A percentile compares a stretch with the other conserved stretches of the same genome.
Evolutionary conservation across 2,329 filamentous ascomycete genomes (phyloP).

Genomic region (Ophiocordyceps camponoti-floridani): DNA sequence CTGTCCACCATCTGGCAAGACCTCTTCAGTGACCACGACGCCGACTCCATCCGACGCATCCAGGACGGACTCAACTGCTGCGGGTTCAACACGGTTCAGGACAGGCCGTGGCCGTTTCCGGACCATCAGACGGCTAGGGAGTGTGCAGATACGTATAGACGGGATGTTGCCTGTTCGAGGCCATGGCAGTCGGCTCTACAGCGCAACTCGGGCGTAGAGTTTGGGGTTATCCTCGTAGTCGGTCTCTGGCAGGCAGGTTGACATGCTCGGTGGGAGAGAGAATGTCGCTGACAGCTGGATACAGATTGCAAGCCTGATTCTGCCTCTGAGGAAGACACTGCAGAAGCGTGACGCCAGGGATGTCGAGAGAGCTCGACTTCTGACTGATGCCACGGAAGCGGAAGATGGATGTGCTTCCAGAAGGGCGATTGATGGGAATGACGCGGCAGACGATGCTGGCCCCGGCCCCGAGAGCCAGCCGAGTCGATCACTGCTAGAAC

Average conservation of each 20-base stretch:
- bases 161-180: constrained; percentile 24
- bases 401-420: neutral
- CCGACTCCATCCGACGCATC: constrained; percentile 29
- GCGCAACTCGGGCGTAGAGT: constrained; percentile 24
- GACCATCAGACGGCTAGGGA: constrained; percentile 15
- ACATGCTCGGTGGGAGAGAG: neutral
- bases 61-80: constrained; percentile 47
- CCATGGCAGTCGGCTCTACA: constrained; percentile 23
- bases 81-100: constrained; percentile 33
- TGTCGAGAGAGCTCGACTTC: neutral
- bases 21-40: constrained; percentile 21
- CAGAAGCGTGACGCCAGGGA: neutral
- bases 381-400: neutral
- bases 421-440: neutral
- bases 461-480: neutral
- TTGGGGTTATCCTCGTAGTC: constrained; percentile 26
- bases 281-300: neutral
- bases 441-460: neutral
- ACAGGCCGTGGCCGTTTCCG: constrained; percentile 39
- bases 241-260: constrained; percentile 27
- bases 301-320: neutral
- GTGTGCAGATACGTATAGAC: constrained; percentile 25
- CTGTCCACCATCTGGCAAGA: constrained; percentile 7
- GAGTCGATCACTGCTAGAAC: neutral
- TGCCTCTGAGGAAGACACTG: neutral